Evolutionary conservation across 768 basidiomycete species (phyloP), one percentile per base, ranked within the genome.

Genomic region (Lyophyllum semitale): DNA sequence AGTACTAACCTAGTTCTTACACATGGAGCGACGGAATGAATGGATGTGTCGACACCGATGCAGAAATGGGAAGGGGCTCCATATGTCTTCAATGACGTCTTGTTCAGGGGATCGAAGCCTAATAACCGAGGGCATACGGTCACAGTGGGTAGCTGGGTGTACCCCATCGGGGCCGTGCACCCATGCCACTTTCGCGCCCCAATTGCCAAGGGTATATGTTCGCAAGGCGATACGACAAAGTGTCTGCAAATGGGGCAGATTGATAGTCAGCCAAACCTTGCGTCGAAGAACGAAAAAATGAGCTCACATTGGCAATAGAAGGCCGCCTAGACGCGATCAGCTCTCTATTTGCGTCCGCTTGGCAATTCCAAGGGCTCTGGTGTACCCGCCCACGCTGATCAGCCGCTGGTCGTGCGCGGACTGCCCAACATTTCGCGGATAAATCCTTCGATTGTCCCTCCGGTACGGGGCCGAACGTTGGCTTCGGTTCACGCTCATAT

Each of bases 401-500:
- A 73, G 63, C 2, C 57, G 48, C 29, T 67, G 29, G 25, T 49
- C 41, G 18, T 47, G 32, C 12, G 4, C 23, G 15, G 60, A 8
- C 63, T 63, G 18, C 66, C 62, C 77, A 77, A 78, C n/a, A 76
- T 74, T 1, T 63, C 27, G 18, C 72, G 68, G 29, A 77, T 48
- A 55, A 76, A 46, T 72, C 72, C 40, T 74, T 77, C 0, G 59
- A 66, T 37, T 62, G 55, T 2, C 52, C 54, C 0, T 33, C 60
- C 3, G 51, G 37, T 22, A 40, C 33, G 3, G 26, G 40, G 25
- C 56, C n/a, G 29, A 57, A 55, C 0, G 40, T 47, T 2, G 59
- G 56, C 22, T 42, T 43, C 2, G 80, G 81, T 51, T 83, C 77
- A 80, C 78, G 8, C 68, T 59, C 77, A 82, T 77, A 27, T 67